Percentiles rank a stretch among this genome's conserved stretches.
These are phyloP conservation scores for Didymosphaeria variabile DNA, from an alignment of 2,329 filamentous ascomycete species.

Conservation along the genomic window DNA sequence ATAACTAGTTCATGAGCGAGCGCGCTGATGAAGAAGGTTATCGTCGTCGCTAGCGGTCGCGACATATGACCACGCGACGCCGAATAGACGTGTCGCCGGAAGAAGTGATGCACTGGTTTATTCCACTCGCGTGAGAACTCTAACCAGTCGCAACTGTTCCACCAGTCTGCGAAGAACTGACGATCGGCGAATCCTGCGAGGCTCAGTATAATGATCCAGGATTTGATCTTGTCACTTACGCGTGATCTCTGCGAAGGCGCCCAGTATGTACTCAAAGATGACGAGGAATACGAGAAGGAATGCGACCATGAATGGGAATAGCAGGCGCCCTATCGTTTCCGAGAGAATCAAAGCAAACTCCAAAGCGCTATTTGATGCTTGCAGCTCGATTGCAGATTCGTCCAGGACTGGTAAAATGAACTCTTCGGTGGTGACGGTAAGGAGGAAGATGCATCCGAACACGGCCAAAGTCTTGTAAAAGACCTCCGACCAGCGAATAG, in stretches of 20 bases:
- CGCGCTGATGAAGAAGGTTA: constrained; percentile 91
- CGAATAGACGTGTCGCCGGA: constrained; percentile 91
- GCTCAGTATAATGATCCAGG: constrained; percentile 9
- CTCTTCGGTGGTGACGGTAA: constrained; percentile 90
- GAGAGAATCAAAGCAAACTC: constrained; percentile 83
- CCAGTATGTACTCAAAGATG: constrained; percentile 96
- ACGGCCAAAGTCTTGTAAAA: constrained; percentile 87
- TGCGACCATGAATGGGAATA: constrained; percentile 97
- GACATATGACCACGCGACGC: constrained; percentile 81
- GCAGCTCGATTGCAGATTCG: constrained; percentile 70
- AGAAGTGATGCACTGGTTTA: constrained; percentile 94
- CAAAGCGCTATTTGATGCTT: constrained; percentile 57
- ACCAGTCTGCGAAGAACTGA: constrained; percentile 86
- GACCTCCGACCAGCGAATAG: constrained; percentile 81
- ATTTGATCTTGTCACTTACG: constrained; percentile 47
- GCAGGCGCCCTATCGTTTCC: constrained; percentile 87
- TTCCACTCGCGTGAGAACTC: constrained; percentile 98
- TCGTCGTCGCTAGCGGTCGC: constrained; percentile 78
- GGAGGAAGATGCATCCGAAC: constrained; percentile 94
- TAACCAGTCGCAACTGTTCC: constrained; percentile 84
- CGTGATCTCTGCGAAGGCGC: constrained; percentile 93
- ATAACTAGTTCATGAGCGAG: constrained; percentile 94
- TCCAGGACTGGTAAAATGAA: constrained; percentile 91
- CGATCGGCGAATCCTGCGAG: constrained; percentile 80
- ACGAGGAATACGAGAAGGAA: constrained; percentile 96